Conservation (phyloP, 148 eudicot genomes). For the Chenopodium formosanum region DNA sequence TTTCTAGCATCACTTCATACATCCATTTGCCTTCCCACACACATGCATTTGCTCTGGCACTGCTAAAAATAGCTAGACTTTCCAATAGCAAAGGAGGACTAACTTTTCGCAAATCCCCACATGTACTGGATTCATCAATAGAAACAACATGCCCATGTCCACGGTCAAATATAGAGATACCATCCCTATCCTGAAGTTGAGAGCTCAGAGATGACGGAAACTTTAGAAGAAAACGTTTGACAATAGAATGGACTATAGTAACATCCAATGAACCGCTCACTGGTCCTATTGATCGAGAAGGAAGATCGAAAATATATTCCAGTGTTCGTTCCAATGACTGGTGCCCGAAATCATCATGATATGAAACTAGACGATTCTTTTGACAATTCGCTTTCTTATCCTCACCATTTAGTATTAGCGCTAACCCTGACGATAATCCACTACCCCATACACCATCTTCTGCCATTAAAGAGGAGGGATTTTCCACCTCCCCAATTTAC, state of each 20-base stretch:
- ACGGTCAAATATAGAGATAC: constrained; percentile 45
- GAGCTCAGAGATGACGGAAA: constrained; percentile 13
- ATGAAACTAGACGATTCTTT: constrained; percentile 63
- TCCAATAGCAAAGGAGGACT: constrained; percentile 61
- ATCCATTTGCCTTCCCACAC: constrained; percentile 98
- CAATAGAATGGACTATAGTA: constrained; percentile 47
- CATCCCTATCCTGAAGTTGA: constrained; percentile 39
- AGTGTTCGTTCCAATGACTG: constrained; percentile 82
- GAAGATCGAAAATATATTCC: constrained; percentile 78
- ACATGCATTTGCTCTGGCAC: constrained; percentile 87
- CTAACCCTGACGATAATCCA: constrained; percentile 80
- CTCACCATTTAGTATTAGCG: constrained; percentile 58
- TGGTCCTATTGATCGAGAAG: constrained; percentile 48
- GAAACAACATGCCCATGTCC: constrained; percentile 42
- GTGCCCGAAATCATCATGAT: constrained; percentile 84
- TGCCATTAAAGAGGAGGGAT: constrained; percentile 50
- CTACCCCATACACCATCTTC: constrained; percentile 60
- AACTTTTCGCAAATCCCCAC: constrained; percentile 67
- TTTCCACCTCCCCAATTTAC: constrained; percentile 32
- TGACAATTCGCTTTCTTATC: constrained; percentile 50
- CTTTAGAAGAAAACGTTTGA: constrained; percentile 45
- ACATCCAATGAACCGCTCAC: constrained; percentile 44
- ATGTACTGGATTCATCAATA: constrained; percentile 71
- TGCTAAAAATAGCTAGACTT: constrained; percentile 82
- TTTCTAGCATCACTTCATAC: constrained; percentile 90